phyloP scores from a whole-genome alignment of 352 stramenopile genomes.

The Phytopythium litorale region DNA sequence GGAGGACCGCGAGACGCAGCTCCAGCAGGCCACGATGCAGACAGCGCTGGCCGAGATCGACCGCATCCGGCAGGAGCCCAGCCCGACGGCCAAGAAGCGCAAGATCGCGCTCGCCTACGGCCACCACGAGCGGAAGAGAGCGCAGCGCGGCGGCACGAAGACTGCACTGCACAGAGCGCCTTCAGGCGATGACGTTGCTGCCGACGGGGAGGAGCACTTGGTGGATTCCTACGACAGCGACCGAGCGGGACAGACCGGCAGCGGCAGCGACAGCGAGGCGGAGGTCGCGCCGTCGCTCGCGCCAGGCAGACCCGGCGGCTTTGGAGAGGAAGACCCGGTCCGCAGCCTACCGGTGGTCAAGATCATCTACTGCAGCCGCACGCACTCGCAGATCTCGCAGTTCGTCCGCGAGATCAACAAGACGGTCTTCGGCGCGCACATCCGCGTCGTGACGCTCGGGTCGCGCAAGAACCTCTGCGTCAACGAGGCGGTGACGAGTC shows the following conservation, averaged over 20 bases:
- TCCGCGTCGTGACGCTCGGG: slow-evolving; percentile 79
- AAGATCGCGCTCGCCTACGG: slow-evolving; percentile 64
- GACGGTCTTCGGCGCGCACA: slow-evolving; percentile 55
- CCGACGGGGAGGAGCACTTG: slow-evolving; percentile 52
- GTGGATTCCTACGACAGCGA: slow-evolving; percentile 82
- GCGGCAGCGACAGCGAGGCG: slow-evolving; percentile 40
- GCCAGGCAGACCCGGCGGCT: not conserved
- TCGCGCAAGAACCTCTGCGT: slow-evolving; percentile 85
- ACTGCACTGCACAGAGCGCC: not conserved
- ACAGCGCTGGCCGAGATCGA: slow-evolving; percentile 52
- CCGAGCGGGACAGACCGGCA: slow-evolving; percentile 9
- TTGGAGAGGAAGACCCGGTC: slow-evolving; percentile 16
- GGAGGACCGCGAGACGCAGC: slow-evolving; percentile 32
- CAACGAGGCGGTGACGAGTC: slow-evolving; percentile 60
- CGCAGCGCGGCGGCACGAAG: slow-evolving; percentile 9
- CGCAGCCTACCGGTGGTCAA: slow-evolving; percentile 51
- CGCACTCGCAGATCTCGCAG: slow-evolving; percentile 88
- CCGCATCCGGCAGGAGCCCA: slow-evolving; percentile 40
- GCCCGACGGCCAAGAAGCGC: slow-evolving; percentile 51
- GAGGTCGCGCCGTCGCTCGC: not conserved
- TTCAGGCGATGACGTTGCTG: not conserved
- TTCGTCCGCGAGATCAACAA: slow-evolving; percentile 88
- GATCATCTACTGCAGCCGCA: slow-evolving; percentile 91
- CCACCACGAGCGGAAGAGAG: slow-evolving; percentile 53
- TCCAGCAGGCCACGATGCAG: slow-evolving; percentile 40